Evolutionary conservation across 768 basidiomycete species (phyloP).

Genomic region (Lactarius trivialis): DNA sequence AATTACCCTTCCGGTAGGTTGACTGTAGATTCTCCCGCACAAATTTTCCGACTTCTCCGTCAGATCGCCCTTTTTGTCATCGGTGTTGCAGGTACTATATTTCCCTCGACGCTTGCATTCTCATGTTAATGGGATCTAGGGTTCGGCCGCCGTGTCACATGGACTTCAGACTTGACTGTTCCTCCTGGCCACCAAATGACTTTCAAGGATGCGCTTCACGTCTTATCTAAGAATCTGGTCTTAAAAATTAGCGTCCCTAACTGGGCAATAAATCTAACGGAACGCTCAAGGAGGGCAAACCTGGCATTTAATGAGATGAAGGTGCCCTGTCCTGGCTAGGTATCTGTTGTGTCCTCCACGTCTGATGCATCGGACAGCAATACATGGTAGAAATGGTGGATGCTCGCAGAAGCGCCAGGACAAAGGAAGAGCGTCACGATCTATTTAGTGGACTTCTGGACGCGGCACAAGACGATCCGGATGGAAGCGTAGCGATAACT

Average conservation of each 20-base stretch:
- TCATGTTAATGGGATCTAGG: constrained; percentile 23
- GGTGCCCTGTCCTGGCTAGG: constrained; percentile 26
- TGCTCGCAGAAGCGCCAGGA: constrained; percentile 15
- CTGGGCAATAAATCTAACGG: constrained; percentile 35
- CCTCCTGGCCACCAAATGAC: constrained; percentile 42
- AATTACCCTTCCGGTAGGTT: constrained; percentile 46
- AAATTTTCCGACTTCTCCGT: not conserved
- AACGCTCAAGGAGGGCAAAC: constrained; percentile 29
- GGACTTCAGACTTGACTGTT: constrained; percentile 38
- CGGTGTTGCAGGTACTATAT: constrained; percentile 38
- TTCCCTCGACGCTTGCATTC: not conserved
- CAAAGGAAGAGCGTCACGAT: constrained; percentile 24
- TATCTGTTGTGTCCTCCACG: not conserved
- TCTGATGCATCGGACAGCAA: constrained; percentile 8
- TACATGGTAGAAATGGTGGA: constrained; percentile 29
- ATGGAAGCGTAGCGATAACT: constrained; percentile 14
- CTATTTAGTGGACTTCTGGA: constrained; percentile 27
- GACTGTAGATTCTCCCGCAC: too few species aligned
- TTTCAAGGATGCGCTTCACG: constrained; percentile 46
- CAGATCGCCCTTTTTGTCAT: constrained; percentile 54
- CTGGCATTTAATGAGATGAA: constrained; percentile 40
- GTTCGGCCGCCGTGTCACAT: constrained; percentile 46
- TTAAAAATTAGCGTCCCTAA: constrained; percentile 35
- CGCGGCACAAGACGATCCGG: constrained; percentile 20
- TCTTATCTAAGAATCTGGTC: constrained; percentile 35